These are phyloP conservation scores for Fusarium decemcellulare DNA, from an alignment of 2,329 filamentous ascomycete species.

Conservation along the genomic window DNA sequence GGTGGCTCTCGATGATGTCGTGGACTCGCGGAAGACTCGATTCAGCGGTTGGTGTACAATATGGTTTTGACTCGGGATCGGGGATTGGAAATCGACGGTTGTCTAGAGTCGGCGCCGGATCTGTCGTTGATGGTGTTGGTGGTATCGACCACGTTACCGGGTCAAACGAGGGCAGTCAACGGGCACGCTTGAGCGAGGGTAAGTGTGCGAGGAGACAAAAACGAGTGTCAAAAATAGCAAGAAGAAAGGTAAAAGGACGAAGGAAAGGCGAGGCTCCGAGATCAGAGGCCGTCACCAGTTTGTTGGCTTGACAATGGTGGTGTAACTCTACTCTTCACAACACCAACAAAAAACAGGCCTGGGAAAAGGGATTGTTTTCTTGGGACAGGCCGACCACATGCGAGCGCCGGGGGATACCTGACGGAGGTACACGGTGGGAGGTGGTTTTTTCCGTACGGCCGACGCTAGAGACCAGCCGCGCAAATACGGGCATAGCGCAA, in stretches of 20 bases:
- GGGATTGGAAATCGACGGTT: constrained; percentile 22
- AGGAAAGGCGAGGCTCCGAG: constrained; percentile 33
- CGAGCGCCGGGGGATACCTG: not conserved
- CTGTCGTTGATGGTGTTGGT: not conserved
- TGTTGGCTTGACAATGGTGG: constrained; percentile 40
- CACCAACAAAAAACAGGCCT: constrained; percentile 41
- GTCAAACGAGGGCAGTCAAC: constrained; percentile 20
- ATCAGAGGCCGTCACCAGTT: constrained; percentile 40
- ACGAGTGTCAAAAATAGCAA: constrained; percentile 44
- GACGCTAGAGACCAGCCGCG: constrained; percentile 18
- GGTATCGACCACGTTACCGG: constrained; percentile 13
- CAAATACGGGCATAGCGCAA: constrained; percentile 32
- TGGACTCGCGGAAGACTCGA: constrained; percentile 23
- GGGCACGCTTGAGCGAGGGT: constrained; percentile 43
- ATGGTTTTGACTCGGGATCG: constrained; percentile 7
- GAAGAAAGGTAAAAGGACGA: constrained; percentile 19
- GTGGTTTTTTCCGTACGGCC: constrained; percentile 35
- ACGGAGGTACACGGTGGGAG: constrained; percentile 6
- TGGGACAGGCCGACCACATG: constrained; percentile 23
- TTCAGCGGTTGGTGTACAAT: constrained; percentile 11
- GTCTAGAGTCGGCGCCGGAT: constrained; percentile 19
- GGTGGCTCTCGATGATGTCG: constrained; percentile 43
- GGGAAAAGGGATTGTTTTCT: constrained; percentile 52
- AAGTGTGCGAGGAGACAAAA: constrained; percentile 39
- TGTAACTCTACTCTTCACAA: constrained; percentile 36